Evolutionary conservation across 768 basidiomycete species (phyloP).

Genomic region (Rhodosporidiobolus sp.): DNA sequence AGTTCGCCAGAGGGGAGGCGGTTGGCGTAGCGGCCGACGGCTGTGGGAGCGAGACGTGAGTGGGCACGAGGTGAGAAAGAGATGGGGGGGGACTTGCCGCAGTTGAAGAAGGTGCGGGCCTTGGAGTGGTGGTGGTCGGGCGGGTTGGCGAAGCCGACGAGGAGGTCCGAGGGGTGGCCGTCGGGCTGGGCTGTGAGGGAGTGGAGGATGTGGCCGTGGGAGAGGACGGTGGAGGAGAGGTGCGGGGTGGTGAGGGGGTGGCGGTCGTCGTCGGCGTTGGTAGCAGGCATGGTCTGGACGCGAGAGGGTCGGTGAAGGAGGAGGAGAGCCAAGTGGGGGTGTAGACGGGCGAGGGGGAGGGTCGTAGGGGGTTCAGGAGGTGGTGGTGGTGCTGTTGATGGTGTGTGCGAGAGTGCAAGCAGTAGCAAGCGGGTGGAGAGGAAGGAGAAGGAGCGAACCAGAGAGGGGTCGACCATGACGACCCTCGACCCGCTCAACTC

Average conservation of each 20-base stretch:
- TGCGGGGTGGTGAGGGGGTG: neutral
- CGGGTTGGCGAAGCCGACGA: conserved; percentile 20
- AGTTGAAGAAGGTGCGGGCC: conserved; percentile 20
- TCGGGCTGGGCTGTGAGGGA: neutral
- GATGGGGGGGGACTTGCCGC: neutral
- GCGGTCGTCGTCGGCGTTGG: neutral
- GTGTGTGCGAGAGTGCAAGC: too few relatives aligned
- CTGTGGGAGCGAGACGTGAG: neutral
- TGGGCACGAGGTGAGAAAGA: neutral
- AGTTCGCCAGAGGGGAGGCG: conserved; percentile 25
- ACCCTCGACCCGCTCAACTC: neutral
- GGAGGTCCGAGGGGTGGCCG: conserved; percentile 6
- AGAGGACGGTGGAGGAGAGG: conserved; percentile 2
- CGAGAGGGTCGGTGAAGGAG: neutral
- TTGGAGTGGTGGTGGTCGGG: conserved; percentile 8
- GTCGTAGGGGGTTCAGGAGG: neutral
- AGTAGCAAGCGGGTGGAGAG: too few relatives aligned
- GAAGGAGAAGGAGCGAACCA: too few relatives aligned
- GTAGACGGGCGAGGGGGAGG: neutral
- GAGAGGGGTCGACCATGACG: too few relatives aligned
- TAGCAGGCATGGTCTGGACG: neutral
- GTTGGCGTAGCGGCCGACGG: conserved; percentile 34
- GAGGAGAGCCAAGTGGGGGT: neutral
- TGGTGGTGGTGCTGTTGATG: too few relatives aligned
- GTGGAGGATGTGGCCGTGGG: conserved; percentile 14